Base-by-base conservation (phyloP, 1,139 yeast genomes). In the Casaregolazyma suthepensis region DNA sequence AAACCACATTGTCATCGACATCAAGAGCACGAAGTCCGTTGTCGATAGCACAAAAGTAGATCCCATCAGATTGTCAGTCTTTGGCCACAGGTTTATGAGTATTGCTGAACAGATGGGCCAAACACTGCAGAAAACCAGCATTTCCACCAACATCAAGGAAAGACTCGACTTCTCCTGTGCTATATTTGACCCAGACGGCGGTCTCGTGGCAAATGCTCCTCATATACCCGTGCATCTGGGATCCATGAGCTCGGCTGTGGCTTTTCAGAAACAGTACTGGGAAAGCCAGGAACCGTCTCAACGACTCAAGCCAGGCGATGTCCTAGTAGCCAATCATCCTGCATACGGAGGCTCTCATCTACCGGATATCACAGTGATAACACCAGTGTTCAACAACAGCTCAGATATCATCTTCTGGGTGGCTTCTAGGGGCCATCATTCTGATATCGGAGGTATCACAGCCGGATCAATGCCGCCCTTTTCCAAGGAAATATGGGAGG, bases 91-190 rank as follows among this genome's bases (percentile, higher is more conserved):
- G 60, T 87, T 87, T 65, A 87, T 87, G 94, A 86, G 88, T 52
- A 84, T 87, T 66, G 95, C 96, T 3, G 95, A 87, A 63, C 94
- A 87, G 65, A 87, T 87, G 96, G 95, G 95, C 13, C 77, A 82
- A 60, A 86, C 91, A 9, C 72, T 87, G 59, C 86, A 85, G 61
- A 86, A 85, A 68, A 87, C 94, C 0, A 79, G 93, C 4, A 87
- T 87, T 46, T 85, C 93, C 5, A 86, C 94, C n/a, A 87, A 87
- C 63, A 88, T 87, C 58, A 87, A 87, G 64, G 96, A 87, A 66
- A 73, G 96, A 55, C 72, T 87, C 50, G 96, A 87, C 66, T 87
- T 87, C 65, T 85, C 94, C 10, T 87, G 95, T 74, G 96, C 96
- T 1, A 71, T 87, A 26, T 87, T 87, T 65, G 89, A 85, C 60